Conservation (phyloP, 2,329 filamentous ascomycete species). For the Xylogone sp. region DNA sequence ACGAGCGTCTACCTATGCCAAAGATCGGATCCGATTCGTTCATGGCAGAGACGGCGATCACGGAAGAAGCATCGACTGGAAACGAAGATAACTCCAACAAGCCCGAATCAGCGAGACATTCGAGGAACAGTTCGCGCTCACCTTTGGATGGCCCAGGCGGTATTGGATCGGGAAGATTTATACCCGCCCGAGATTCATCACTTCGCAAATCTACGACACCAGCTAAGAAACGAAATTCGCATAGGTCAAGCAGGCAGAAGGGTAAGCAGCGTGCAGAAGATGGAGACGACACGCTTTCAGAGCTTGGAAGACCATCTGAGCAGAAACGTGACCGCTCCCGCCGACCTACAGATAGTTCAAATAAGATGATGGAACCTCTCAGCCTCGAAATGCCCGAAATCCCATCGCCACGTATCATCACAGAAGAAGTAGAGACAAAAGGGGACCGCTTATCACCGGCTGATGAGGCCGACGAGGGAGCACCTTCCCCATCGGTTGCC, state of each 20-base stretch:
- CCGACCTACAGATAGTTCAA: constrained; percentile 22
- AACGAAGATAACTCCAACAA: constrained; percentile 18
- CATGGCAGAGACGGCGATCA: constrained; percentile 31
- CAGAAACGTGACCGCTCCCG: constrained; percentile 16
- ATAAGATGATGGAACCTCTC: constrained; percentile 24
- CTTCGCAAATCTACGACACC: constrained; percentile 46
- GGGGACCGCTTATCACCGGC: constrained; percentile 10
- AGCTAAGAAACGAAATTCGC: constrained; percentile 49
- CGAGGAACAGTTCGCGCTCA: constrained; percentile 5
- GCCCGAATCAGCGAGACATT: constrained; percentile 3
- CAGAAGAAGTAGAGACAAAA: constrained; percentile 18
- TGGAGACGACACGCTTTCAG: constrained; percentile 15
- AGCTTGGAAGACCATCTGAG: constrained; percentile 15
- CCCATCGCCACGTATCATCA: constrained; percentile 16
- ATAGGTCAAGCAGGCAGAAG: constrained; percentile 44
- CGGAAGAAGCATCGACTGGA: constrained; percentile 45
- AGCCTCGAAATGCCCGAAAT: constrained; percentile 26
- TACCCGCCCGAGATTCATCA: constrained; percentile 67
- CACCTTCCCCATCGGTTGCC: constrained; percentile 65
- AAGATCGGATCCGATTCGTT: constrained; percentile 26
- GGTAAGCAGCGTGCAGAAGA: constrained; percentile 35
- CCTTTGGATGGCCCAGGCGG: constrained; percentile 19
- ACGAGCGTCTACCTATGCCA: constrained; percentile 20
- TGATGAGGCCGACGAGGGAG: constrained; percentile 52
- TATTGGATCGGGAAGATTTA: constrained; percentile 39